phyloP scores from a whole-genome alignment of 2,329 filamentous ascomycete genomes.

The Sporothrix schenckii region DNA sequence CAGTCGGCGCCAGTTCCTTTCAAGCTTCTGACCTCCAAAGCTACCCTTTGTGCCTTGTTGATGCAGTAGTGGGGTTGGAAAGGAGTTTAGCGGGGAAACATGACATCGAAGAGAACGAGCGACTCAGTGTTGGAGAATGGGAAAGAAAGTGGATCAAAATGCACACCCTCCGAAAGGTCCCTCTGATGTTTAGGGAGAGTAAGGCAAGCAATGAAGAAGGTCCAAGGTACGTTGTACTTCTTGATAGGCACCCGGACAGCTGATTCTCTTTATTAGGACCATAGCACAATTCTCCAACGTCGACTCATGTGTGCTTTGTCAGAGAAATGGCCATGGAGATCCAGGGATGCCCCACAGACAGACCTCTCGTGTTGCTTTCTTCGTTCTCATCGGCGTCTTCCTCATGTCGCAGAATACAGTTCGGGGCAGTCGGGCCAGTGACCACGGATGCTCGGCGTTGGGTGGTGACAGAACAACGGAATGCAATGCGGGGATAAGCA shows the following conservation, averaged over 20 bases:
- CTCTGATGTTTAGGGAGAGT: not conserved
- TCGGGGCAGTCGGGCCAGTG: not conserved
- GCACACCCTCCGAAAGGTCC: not conserved
- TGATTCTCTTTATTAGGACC: no score
- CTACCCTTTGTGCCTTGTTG: not conserved
- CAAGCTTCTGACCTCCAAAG: no score
- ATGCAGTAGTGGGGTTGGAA: not conserved
- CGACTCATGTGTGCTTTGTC: no score
- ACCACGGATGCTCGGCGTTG: conserved; percentile 8
- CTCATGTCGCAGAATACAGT: not conserved
- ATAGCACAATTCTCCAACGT: no score
- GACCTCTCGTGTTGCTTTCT: no score
- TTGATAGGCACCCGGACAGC: not conserved
- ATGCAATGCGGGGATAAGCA: not conserved
- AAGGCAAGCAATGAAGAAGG: not conserved
- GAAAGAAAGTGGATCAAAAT: not conserved
- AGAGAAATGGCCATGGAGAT: not conserved
- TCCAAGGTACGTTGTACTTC: not conserved
- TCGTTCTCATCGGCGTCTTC: not conserved
- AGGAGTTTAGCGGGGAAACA: conserved; percentile 1
- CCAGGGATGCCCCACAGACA: not conserved
- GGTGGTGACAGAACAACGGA: not conserved
- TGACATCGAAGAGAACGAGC: not conserved
- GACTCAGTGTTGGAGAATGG: not conserved
- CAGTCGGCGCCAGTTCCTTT: not conserved